These are phyloP conservation scores for Colletotrichum sp. DNA, from an alignment of 2,329 filamentous ascomycete genomes.

Conservation along the genomic window DNA sequence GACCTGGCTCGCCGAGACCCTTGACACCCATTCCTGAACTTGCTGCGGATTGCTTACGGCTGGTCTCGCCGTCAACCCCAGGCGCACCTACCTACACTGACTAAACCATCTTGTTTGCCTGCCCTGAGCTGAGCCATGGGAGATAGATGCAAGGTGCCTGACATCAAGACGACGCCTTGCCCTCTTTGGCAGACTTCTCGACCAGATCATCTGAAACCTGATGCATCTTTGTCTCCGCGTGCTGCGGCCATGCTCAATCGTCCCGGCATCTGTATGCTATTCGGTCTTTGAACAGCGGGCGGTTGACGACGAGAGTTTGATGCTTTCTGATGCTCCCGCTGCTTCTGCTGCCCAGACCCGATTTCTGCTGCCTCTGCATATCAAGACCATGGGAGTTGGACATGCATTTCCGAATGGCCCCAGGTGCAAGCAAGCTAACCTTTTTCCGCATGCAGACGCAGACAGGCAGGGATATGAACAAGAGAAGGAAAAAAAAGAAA, in stretches of 20 bases:
- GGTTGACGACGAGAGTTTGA: neutral
- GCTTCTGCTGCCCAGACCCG: neutral
- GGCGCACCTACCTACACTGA: neutral
- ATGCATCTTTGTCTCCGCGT: neutral
- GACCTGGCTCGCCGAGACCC: neutral
- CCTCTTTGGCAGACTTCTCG: slow-evolving; percentile 8
- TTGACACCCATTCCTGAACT: neutral
- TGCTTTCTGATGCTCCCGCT: neutral
- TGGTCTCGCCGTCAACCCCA: neutral
- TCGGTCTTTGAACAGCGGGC: neutral
- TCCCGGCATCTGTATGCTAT: neutral
- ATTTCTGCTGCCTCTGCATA: neutral
- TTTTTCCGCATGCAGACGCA: neutral
- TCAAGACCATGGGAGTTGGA: neutral
- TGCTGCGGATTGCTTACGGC: neutral
- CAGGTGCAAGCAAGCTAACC: neutral
- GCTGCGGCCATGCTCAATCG: neutral
- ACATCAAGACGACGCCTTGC: neutral
- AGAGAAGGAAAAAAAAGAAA: neutral
- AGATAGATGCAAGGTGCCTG: neutral
- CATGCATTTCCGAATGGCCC: neutral
- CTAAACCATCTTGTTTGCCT: neutral
- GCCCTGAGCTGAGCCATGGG: neutral
- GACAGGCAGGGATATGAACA: neutral
- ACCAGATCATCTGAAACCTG: slow-evolving; percentile 10